phyloP scores from a whole-genome alignment of 164 flowering plant species.

The Chimonanthus praecox region DNA sequence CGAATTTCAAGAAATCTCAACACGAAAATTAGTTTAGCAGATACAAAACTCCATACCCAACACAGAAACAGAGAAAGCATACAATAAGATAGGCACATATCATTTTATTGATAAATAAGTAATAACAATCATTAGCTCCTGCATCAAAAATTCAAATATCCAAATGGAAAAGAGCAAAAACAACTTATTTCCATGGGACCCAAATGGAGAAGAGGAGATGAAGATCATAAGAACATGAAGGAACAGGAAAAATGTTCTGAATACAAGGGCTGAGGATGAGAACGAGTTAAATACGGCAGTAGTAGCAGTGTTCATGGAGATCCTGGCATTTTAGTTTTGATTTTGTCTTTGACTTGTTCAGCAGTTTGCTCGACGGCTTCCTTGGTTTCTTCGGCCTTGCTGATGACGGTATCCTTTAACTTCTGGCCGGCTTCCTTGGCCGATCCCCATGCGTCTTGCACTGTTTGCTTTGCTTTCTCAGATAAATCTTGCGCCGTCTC shows the following conservation, averaged over 20 bases:
- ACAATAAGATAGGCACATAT: background rate
- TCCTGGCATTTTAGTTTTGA: too few relatives aligned
- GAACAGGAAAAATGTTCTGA: background rate
- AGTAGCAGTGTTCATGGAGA: constrained; percentile 12
- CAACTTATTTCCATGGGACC: background rate
- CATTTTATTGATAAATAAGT: background rate
- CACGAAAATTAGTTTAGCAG: background rate
- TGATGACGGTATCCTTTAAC: constrained; percentile 49
- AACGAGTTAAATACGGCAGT: background rate
- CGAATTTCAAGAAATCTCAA: too few relatives aligned
- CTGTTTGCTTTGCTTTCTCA: constrained; percentile 45
- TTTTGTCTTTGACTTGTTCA: constrained; percentile 18
- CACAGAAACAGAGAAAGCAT: background rate
- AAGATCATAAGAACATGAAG: background rate
- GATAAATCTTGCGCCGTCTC: constrained; percentile 22
- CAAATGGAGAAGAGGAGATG: background rate
- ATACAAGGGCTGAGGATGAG: too few relatives aligned
- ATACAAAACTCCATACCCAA: background rate
- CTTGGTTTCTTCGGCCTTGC: constrained; percentile 15
- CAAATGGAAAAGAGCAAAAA: background rate
- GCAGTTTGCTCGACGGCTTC: constrained; percentile 19
- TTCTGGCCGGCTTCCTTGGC: constrained; percentile 48
- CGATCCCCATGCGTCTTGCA: constrained; percentile 44
- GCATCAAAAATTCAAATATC: background rate
- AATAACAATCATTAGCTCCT: background rate